Conservation (phyloP, 2,329 filamentous ascomycete genomes). For the Tympanopsis confertula region DNA sequence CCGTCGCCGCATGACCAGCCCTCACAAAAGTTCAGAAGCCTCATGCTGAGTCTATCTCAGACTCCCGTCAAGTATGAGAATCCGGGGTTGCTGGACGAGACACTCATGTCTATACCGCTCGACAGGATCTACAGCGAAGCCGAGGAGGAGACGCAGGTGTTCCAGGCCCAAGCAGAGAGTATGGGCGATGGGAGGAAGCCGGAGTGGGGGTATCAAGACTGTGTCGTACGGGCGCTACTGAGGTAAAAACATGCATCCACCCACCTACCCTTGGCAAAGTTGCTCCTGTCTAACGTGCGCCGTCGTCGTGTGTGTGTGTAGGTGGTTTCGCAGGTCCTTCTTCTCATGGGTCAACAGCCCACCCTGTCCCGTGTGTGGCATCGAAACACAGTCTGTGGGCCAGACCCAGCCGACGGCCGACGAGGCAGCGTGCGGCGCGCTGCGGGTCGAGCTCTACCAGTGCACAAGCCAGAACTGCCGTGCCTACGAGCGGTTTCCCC, state of each 20-base stretch:
- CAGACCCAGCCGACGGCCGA: slow-evolving; percentile 78
- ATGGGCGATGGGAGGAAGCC: slow-evolving; percentile 69
- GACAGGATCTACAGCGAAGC: slow-evolving; percentile 88
- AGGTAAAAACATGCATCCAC: slow-evolving; percentile 40
- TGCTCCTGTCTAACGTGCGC: slow-evolving; percentile 4
- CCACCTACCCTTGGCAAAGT: slow-evolving; percentile 1
- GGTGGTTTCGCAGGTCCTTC: slow-evolving; percentile 92
- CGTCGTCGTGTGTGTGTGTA: slow-evolving; percentile 16
- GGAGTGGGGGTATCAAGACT: slow-evolving; percentile 96
- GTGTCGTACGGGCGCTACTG: slow-evolving; percentile 77
- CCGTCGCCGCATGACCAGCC: slow-evolving; percentile 53
- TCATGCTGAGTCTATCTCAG: slow-evolving; percentile 73
- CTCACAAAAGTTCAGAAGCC: slow-evolving; percentile 67
- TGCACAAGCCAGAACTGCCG: slow-evolving; percentile 70
- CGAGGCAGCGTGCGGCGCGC: slow-evolving; percentile 77
- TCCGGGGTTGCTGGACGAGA: slow-evolving; percentile 85
- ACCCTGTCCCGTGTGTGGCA: slow-evolving; percentile 67
- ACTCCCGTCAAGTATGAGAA: slow-evolving; percentile 95
- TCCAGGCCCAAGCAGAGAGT: slow-evolving; percentile 78
- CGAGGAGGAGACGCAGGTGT: slow-evolving; percentile 81
- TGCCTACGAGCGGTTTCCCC: slow-evolving; percentile 76
- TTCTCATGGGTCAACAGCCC: slow-evolving; percentile 97
- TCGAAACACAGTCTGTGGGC: slow-evolving; percentile 71
- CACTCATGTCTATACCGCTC: slow-evolving; percentile 72
- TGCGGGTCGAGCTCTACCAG: slow-evolving; percentile 78